Base-by-base conservation (phyloP, 2,329 filamentous ascomycete genomes). In the Chaetomium olivaceum region DNA sequence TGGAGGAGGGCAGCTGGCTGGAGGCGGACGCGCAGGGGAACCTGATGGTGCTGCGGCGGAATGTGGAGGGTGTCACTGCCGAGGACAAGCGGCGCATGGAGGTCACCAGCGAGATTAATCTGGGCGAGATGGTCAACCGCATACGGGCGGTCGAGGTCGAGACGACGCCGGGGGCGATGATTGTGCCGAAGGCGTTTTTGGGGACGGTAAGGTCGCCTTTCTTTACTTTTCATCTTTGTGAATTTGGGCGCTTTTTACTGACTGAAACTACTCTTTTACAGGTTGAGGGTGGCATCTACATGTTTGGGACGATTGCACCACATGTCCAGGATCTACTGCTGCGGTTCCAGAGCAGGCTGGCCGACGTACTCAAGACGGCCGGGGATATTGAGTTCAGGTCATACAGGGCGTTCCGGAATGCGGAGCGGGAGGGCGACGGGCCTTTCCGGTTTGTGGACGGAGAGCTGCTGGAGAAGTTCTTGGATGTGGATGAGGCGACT, bases 81-180 rank as follows among this genome's bases (percentile, higher is more conserved):
- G 89, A 95, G 61, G 92, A 97, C 71, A 85, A 84, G 66, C 84
- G 84, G 58, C 83, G 87, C 31, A 79, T 98, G 70, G 85, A 91
- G 51, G 82, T 93, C 5, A 91, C 87, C 0, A 89, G 90, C 66
- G 93, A 97, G 77, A 87, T 98, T 68, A 88, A 90, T 54, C 82
- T 99, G 11, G 93, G 95, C 1, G 94, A 99, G 76, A 92, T 95
- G 85, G 92, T 98, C 63, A 99, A 99, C 74, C 86, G 88, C 36
- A 96, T 98, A 63, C 86, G 89, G 25, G 86, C 86, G 31, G 86
- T 98, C 21, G 83, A 89, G 62, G 87, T 96, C 11, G 83, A 87
- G 31, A 81, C 87, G 3, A 83, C 83, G 21, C 80, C 87, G 39
- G 88, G 83, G 69, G 87, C 91, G 9, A 81, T 89, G 29, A 87